Percentiles rank a stretch among this genome's conserved stretches.
Conservation (phyloP, 352 stramenopile genomes). For the Globisporangium viniferum region DNA sequence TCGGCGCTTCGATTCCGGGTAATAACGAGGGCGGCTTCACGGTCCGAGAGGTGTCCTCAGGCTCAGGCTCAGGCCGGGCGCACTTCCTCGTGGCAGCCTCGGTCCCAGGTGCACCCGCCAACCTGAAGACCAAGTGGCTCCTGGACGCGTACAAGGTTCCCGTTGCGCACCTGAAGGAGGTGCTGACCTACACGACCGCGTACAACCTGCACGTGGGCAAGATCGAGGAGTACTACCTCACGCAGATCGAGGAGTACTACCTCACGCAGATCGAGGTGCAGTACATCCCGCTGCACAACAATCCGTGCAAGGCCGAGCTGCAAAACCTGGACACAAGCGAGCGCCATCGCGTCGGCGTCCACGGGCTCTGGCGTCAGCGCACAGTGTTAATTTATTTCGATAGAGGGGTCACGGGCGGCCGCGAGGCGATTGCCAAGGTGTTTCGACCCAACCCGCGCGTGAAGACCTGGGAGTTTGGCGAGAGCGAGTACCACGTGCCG, state of each 20-base stretch:
- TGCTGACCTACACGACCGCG: conserved; percentile 12
- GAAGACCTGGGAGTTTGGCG: conserved; percentile 13
- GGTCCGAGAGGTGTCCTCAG: too few relatives aligned
- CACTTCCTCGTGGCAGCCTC: conserved; percentile 30
- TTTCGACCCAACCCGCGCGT: conserved; percentile 13
- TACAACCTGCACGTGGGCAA: conserved; percentile 38
- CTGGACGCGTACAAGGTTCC: conserved; percentile 37
- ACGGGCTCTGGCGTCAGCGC: conserved; percentile 25
- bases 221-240: conserved; percentile 20
- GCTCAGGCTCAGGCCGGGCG: conserved; percentile 1
- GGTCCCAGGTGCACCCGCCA: conserved; percentile 18
- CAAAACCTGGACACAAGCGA: conserved; percentile 28
- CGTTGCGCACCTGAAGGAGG: conserved; percentile 23
- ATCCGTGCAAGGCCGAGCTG: conserved; percentile 26
- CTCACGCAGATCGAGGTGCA: conserved; percentile 30
- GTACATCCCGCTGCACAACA: conserved; percentile 27
- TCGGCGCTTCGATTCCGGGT: too few relatives aligned
- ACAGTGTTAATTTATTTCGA: conserved; percentile 26
- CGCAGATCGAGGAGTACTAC: conserved; percentile 16
- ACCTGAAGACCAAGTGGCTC: conserved; percentile 32
- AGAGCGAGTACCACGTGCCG: conserved; percentile 21
- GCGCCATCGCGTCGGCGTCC: conserved; percentile 11
- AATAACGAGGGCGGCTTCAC: too few relatives aligned
- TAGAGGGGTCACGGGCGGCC: conserved; percentile 1
- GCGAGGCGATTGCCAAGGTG: conserved; percentile 17